These are phyloP conservation scores for Dendrocalamus sinicus DNA, from an alignment of 176 grass and related monocot genomes.

Conservation along the genomic window DNA sequence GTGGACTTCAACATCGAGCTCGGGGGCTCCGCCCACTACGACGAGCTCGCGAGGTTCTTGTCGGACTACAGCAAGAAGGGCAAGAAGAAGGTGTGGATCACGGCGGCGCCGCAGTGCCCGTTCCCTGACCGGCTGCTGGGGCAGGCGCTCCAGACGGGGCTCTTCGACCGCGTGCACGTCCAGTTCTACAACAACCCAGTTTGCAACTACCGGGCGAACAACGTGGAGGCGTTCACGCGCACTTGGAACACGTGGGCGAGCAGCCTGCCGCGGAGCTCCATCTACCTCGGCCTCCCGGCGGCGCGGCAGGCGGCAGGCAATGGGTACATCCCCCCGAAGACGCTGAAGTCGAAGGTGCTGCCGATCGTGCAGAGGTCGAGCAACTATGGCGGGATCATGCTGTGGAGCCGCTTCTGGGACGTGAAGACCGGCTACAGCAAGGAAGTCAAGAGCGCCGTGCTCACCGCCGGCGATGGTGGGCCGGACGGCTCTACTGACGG, in stretches of 20 bases:
- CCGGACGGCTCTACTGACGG: no score
- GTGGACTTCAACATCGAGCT: no score
- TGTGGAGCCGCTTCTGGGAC: conserved; percentile 29
- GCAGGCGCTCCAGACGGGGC: conserved; percentile 28
- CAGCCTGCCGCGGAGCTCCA: not conserved
- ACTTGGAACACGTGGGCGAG: not conserved
- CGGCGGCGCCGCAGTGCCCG: conserved; percentile 69
- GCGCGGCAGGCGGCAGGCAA: not conserved
- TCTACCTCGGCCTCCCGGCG: conserved; percentile 21
- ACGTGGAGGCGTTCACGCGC: not conserved
- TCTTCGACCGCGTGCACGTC: conserved; percentile 26
- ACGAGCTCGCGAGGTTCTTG: no score
- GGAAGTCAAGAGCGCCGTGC: not conserved
- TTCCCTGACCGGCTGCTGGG: conserved; percentile 57
- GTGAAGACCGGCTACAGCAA: not conserved
- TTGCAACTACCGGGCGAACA: not conserved
- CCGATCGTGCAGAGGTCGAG: conserved; percentile 13
- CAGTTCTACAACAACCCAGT: conserved; percentile 35
- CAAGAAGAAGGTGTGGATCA: conserved; percentile 14
- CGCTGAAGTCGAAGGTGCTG: conserved; percentile 6
- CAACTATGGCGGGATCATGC: conserved; percentile 36
- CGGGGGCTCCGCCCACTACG: no score
- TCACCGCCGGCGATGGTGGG: no score
- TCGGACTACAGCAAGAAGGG: conserved; percentile 8
- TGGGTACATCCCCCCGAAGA: not conserved